These are phyloP conservation scores for Cystofilobasidium macerans DNA, from an alignment of 768 basidiomycete species.

Conservation along the genomic window DNA sequence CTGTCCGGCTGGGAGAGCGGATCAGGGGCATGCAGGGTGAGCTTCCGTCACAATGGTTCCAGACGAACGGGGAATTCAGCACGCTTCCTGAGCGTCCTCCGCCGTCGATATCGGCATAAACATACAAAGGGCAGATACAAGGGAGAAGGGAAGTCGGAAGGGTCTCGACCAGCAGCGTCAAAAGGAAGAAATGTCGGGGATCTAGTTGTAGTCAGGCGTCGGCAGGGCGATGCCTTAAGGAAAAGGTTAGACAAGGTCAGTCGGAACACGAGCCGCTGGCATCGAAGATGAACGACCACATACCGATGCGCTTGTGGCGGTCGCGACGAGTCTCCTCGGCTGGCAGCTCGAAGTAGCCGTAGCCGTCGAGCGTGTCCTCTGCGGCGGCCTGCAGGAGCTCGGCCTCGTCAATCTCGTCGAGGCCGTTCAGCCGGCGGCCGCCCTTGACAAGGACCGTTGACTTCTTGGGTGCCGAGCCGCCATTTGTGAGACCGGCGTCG, in stretches of 20 bases:
- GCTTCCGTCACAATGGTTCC: too few relatives aligned
- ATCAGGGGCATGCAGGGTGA: too few relatives aligned
- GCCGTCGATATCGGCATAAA: too few relatives aligned
- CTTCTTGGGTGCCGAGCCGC: not conserved
- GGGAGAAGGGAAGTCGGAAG: too few relatives aligned
- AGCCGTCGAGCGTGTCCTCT: not conserved
- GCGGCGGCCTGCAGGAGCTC: not conserved
- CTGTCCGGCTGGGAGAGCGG: too few relatives aligned
- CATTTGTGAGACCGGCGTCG: not conserved
- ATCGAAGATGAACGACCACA: not conserved
- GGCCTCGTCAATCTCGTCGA: conserved; percentile 2
- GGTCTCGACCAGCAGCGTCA: too few relatives aligned
- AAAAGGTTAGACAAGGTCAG: not conserved
- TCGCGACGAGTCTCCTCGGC: not conserved
- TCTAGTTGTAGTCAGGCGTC: not conserved
- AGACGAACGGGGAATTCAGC: too few relatives aligned
- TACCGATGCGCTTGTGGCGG: not conserved
- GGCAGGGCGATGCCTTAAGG: not conserved
- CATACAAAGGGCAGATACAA: too few relatives aligned
- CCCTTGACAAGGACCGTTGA: not conserved
- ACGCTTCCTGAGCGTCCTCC: too few relatives aligned
- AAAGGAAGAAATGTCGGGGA: not conserved
- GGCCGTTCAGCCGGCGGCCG: not conserved
- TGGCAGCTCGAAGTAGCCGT: conserved; percentile 2
- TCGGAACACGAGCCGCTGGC: not conserved